Percentiles rank a stretch among this genome's conserved stretches.
Conservation (phyloP, 768 basidiomycete species). For the Strobilomyces confusus region DNA sequence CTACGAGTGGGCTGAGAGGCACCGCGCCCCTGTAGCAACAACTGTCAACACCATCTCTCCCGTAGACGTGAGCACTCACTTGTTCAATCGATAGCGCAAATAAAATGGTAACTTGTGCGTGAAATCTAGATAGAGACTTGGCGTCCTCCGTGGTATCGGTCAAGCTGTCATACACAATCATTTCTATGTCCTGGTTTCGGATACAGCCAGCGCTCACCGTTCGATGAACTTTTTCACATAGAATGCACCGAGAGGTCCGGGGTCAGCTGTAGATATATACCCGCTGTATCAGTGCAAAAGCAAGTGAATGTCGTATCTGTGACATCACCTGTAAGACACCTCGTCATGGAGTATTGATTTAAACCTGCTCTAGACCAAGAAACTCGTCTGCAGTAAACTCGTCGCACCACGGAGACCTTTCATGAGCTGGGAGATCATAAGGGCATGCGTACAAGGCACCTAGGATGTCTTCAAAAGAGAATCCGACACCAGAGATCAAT, state of each 20-base stretch:
- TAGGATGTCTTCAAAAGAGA: constrained; percentile 29
- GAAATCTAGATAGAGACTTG: constrained; percentile 38
- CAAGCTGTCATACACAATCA: constrained; percentile 20
- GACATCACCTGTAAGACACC: neutral
- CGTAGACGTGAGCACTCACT: constrained; percentile 18
- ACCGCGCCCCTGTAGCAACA: constrained; percentile 26
- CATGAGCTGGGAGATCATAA: constrained; percentile 36
- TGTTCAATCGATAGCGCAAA: constrained; percentile 35
- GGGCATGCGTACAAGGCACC: constrained; percentile 41
- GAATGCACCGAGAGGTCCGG: constrained; percentile 36
- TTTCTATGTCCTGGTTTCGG: neutral
- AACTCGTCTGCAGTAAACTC: constrained; percentile 36
- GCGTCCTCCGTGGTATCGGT: constrained; percentile 30
- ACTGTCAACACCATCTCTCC: neutral
- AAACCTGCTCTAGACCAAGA: constrained; percentile 33
- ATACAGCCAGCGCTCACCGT: constrained; percentile 19
- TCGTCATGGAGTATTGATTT: neutral
- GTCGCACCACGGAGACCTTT: constrained; percentile 37
- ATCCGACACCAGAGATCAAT: constrained; percentile 30
- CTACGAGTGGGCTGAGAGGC: constrained; percentile 26
- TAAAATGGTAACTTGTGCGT: constrained; percentile 39
- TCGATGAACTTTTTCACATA: constrained; percentile 39
- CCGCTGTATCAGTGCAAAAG: constrained; percentile 33
- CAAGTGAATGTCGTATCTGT: constrained; percentile 37
- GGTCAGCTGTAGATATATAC: constrained; percentile 23